Evolutionary conservation across 2,329 filamentous ascomycete genomes (phyloP), one percentile per base, ranked within the genome.

Genomic region (Hypocreales sp.): DNA sequence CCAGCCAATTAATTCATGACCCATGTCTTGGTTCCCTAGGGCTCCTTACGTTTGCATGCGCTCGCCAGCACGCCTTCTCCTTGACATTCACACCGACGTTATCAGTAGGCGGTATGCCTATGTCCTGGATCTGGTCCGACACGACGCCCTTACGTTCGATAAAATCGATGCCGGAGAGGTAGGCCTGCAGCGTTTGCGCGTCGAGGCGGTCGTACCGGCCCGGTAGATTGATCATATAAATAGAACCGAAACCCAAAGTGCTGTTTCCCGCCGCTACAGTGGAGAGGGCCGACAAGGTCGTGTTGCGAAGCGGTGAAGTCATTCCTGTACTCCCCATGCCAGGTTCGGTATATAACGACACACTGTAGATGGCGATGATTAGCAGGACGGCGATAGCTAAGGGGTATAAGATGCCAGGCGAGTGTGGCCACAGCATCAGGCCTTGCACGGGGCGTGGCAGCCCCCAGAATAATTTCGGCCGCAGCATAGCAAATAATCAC

Each of bases 31-130:
- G n/a, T n/a, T n/a, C n/a, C n/a, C n/a, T 8, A 13, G 13, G 5
- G 8, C 15, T 20, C 30, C 33, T 21, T 32, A 44, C 41, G 25
- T 47, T 47, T 5, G 43, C 43, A 26, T 47, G 44, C 5, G 44
- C 40, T 22, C 44, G 29, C 35, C 37, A 46, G 31, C 39, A 41
- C 5, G 37, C 42, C 19, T 39, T 41, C 22, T 46, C 40, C 5
- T 33, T 29, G 9, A 17, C 29, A 14, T 36, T 37, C 15, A 46
- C 23, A 6, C 27, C 29, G 5, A 33, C 37, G 9, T n/a, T 14
- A 2, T 35, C 29, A 15, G 39, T 37, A 4, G 42, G 43, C 5
- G 44, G 44, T 34, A 42, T 35, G 25, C 42, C 43, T 8, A 34
- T 31, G 7, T 37, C 39, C 8, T 30, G 29, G 11, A 47, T 39